Evolutionary conservation across 2,329 filamentous ascomycete genomes (phyloP).

Genomic region (Colletotrichum orchidophilum): DNA sequence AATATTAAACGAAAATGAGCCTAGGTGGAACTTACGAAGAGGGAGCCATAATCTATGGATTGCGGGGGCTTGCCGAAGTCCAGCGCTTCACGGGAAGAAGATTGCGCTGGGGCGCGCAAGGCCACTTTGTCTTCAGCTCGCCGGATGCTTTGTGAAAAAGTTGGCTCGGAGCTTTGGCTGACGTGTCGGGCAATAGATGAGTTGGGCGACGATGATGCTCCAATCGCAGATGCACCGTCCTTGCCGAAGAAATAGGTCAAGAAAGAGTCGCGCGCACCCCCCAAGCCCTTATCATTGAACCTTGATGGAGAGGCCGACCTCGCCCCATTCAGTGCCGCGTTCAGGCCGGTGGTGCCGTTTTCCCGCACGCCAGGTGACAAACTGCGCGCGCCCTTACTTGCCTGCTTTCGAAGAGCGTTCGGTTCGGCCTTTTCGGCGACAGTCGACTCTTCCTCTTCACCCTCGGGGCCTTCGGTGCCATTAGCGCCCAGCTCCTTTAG

Average conservation of each 20-base stretch:
- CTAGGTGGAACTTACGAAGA: conserved; percentile 63
- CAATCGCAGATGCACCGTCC: conserved; percentile 69
- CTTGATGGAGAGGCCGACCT: conserved; percentile 70
- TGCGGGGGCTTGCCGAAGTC: conserved; percentile 50
- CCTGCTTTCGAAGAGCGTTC: conserved; percentile 60
- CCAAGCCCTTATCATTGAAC: conserved; percentile 67
- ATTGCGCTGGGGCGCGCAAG: conserved; percentile 58
- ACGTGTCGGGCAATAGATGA: conserved; percentile 69
- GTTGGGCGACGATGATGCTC: conserved; percentile 47
- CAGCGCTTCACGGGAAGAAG: conserved; percentile 49
- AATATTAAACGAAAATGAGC: not conserved
- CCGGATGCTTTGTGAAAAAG: conserved; percentile 84
- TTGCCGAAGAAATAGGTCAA: conserved; percentile 99
- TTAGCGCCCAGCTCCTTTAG: conserved; percentile 87
- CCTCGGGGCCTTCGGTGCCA: conserved; percentile 74
- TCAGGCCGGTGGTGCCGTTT: conserved; percentile 68
- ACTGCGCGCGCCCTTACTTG: conserved; percentile 73
- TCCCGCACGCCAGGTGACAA: conserved; percentile 84
- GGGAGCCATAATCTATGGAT: conserved; percentile 54
- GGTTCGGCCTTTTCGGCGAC: conserved; percentile 62
- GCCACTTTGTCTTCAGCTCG: conserved; percentile 69
- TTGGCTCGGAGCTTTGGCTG: conserved; percentile 81
- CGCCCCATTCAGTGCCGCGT: conserved; percentile 73
- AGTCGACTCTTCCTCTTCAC: conserved; percentile 67
- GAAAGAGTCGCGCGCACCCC: conserved; percentile 85